Evolutionary conservation across 2,329 filamentous ascomycete genomes (phyloP).

Genomic region (Diaporthe helianthi): DNA sequence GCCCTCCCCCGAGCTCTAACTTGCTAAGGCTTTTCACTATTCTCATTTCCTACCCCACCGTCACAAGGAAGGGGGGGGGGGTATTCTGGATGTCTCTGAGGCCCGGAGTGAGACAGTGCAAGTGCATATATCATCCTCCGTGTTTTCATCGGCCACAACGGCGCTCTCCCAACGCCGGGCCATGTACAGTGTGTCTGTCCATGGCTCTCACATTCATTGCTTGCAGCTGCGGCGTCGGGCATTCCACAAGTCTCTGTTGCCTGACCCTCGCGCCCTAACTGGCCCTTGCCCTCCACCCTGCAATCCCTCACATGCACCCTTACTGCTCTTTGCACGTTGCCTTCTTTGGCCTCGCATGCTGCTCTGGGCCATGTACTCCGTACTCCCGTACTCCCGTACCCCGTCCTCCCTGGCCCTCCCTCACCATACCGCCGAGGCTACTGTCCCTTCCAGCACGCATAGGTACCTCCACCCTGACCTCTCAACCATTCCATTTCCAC

Average conservation of each 20-base stretch:
- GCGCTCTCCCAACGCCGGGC: slow-evolving; percentile 12
- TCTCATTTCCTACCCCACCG: neutral
- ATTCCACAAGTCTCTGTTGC: slow-evolving; percentile 20
- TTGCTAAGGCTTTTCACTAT: slow-evolving; percentile 3
- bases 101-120: slow-evolving; percentile 24
- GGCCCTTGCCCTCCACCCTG: slow-evolving; percentile 12
- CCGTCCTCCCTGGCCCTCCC: neutral
- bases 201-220: slow-evolving; percentile 22
- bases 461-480: slow-evolving; percentile 19
- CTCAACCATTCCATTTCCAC: slow-evolving; percentile 2
- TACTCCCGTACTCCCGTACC: slow-evolving; percentile 3
- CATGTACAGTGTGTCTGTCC: slow-evolving; percentile 21
- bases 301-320: slow-evolving; percentile 28
- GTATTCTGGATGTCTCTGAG: neutral
- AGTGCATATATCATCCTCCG: slow-evolving; percentile 3
- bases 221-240: slow-evolving; percentile 27
- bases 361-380: slow-evolving; percentile 19
- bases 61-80: neutral
- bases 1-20: neutral
- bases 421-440: neutral
- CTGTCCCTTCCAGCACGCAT: neutral
- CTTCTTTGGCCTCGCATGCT: slow-evolving; percentile 20
- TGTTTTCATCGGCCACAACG: slow-evolving; percentile 4
- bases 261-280: slow-evolving; percentile 26
- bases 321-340: slow-evolving; percentile 18